A percentile compares a stretch with the other conserved stretches of the same genome.
phyloP scores from a whole-genome alignment of 192 early-diverging fungal genomes.

The Mortierella antarctica region DNA sequence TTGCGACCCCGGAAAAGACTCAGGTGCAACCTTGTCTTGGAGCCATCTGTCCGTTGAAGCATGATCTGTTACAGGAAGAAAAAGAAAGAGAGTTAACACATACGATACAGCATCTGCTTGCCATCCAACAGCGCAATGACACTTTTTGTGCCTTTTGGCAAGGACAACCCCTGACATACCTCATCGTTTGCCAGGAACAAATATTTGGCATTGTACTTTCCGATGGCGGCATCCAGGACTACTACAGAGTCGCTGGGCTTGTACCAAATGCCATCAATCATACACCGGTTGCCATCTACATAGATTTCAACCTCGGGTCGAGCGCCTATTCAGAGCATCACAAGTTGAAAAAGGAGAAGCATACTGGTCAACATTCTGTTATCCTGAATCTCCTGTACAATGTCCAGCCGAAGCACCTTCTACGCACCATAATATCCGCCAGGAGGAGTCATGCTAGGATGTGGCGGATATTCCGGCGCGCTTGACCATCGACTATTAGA shows the following conservation, averaged over 20 bases:
- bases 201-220: conserved; percentile 50
- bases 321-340: neutral
- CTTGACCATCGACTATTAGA: conserved; percentile 21
- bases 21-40: conserved; percentile 41
- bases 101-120: neutral
- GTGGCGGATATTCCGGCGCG: conserved; percentile 22
- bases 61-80: conserved; percentile 18
- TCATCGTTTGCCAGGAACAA: conserved; percentile 26
- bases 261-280: conserved; percentile 51
- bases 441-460: conserved; percentile 9
- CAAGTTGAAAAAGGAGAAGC: too few relatives aligned
- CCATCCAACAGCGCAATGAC: neutral
- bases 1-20: conserved; percentile 38
- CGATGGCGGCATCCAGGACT: conserved; percentile 40
- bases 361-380: neutral
- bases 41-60: conserved; percentile 46
- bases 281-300: conserved; percentile 40
- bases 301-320: conserved; percentile 42
- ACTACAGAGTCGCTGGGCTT: conserved; percentile 43
- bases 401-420: neutral
- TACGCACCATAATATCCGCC: conserved; percentile 33
- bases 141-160: too few relatives aligned
- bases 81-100: neutral
- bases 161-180: conserved; percentile 3
- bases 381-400: neutral